Percentiles rank a stretch among this genome's conserved stretches.
phyloP scores from a whole-genome alignment of 768 basidiomycete species.

The Asterophora parasitica region DNA sequence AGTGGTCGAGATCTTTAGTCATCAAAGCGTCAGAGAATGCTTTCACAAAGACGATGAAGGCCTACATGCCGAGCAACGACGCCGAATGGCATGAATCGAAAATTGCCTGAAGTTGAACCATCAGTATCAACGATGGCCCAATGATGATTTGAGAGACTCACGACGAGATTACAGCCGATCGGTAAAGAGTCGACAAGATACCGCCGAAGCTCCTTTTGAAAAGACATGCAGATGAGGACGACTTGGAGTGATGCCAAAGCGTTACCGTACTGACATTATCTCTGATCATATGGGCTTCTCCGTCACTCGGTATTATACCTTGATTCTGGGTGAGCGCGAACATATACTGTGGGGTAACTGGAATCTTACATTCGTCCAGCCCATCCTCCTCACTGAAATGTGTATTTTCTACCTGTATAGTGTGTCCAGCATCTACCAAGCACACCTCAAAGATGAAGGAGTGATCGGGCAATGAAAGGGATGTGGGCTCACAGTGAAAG shows the following conservation, averaged over 20 bases:
- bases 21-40: neutral
- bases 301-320: constrained; percentile 39
- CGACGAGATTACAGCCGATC: constrained; percentile 30
- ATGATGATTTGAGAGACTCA: constrained; percentile 17
- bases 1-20: constrained; percentile 37
- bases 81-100: constrained; percentile 40
- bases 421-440: constrained; percentile 45
- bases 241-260: too few relatives aligned
- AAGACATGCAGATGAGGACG: neutral
- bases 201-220: constrained; percentile 27
- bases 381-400: constrained; percentile 47
- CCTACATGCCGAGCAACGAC: constrained; percentile 31
- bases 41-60: neutral
- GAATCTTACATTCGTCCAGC: constrained; percentile 43
- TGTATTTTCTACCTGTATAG: constrained; percentile 36
- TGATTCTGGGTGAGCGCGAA: neutral
- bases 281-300: constrained; percentile 26
- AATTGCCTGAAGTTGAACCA: constrained; percentile 18
- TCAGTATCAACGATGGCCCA: neutral
- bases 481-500: constrained; percentile 45
- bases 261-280: constrained; percentile 34
- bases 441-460: neutral
- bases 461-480: neutral
- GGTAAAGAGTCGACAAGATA: constrained; percentile 35
- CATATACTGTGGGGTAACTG: neutral